Conservation (phyloP, 352 stramenopile genomes). For the Phytopythium boreale region DNA sequence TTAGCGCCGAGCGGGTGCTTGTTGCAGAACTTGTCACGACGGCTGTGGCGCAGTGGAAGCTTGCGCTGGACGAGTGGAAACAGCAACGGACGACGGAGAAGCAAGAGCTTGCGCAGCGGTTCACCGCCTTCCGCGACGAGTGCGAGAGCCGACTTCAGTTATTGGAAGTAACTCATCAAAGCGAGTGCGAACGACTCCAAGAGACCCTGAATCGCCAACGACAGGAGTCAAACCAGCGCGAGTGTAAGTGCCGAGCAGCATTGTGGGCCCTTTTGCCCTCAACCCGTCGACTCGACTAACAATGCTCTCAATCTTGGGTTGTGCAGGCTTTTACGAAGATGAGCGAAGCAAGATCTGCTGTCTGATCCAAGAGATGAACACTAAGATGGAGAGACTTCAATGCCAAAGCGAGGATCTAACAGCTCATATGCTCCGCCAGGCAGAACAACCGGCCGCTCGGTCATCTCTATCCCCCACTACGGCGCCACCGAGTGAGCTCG, state of each 20-base stretch:
- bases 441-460: background rate
- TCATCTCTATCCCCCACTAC: background rate
- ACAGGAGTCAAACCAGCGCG: background rate
- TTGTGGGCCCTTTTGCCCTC: background rate
- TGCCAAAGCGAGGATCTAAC: background rate
- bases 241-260: background rate
- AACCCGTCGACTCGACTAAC: background rate
- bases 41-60: conserved; percentile 27
- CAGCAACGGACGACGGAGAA: conserved; percentile 16
- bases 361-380: background rate
- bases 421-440: background rate
- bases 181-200: conserved; percentile 10
- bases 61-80: conserved; percentile 30
- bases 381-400: background rate
- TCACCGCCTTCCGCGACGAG: conserved; percentile 25
- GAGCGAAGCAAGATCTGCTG: background rate
- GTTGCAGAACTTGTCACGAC: conserved; percentile 16
- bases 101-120: conserved; percentile 13
- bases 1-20: conserved; percentile 17
- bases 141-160: conserved; percentile 21
- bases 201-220: background rate
- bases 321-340: background rate
- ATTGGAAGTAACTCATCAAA: conserved; percentile 13
- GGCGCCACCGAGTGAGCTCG: background rate
- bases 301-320: background rate